phyloP scores from a whole-genome alignment of 495 filamentous ascomycete species.

The Xylaria intraflava region DNA sequence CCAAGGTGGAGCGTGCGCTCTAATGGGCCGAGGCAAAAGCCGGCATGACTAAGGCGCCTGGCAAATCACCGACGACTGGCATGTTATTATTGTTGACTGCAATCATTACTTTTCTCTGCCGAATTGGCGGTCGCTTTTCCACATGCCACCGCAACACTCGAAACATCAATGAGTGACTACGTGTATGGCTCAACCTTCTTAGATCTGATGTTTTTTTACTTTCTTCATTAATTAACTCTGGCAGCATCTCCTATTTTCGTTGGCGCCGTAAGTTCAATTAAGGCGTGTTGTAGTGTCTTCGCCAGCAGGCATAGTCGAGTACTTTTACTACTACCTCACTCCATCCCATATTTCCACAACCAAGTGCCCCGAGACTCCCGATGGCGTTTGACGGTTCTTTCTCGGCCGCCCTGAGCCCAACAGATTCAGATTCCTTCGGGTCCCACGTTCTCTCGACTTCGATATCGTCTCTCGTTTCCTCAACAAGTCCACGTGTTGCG shows the following conservation, averaged over 20 bases:
- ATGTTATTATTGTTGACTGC: conserved; percentile 2
- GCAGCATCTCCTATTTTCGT: background rate
- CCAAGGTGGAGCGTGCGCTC: conserved; percentile 14
- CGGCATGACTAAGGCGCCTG: background rate
- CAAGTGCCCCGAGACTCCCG: background rate
- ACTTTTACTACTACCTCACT: background rate
- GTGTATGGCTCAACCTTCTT: conserved; percentile 11
- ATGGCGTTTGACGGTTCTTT: conserved; percentile 38
- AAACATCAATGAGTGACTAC: conserved; percentile 6
- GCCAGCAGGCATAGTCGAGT: conserved; percentile 12
- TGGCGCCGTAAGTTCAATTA: conserved; percentile 7
- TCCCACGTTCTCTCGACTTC: conserved; percentile 40
- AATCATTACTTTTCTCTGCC: background rate
- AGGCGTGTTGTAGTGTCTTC: conserved; percentile 9
- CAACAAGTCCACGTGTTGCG: conserved; percentile 47
- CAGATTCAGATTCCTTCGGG: conserved; percentile 19
- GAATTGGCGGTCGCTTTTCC: conserved; percentile 21
- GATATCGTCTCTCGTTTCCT: conserved; percentile 40
- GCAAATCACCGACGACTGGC: background rate
- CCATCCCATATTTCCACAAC: background rate
- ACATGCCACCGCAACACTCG: conserved; percentile 14
- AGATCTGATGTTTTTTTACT: background rate
- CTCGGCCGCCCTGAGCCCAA: conserved; percentile 32
- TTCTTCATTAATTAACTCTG: background rate
- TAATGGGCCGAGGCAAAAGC: conserved; percentile 21